Percentiles rank a stretch among this genome's conserved stretches.
Evolutionary conservation across 176 grass and related monocot species (phyloP).

Genomic region (Eragrostis nindensis): DNA sequence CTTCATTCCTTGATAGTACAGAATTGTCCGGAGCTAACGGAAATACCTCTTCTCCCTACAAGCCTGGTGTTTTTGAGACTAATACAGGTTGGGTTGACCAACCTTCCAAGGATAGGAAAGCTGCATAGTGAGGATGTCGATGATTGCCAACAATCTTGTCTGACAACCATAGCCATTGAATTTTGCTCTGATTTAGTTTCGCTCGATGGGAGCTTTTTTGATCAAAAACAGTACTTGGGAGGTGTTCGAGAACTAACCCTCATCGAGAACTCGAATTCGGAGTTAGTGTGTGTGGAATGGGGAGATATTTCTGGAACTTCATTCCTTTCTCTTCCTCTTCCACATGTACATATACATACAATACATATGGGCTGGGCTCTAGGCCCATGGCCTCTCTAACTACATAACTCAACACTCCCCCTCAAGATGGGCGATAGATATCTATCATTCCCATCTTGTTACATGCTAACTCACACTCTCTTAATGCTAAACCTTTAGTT

Average conservation of each 20-base stretch:
- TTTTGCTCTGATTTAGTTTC: not conserved
- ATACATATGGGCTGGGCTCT: too few species aligned
- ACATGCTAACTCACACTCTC: too few species aligned
- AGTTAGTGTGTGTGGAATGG: too few species aligned
- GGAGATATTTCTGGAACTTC: too few species aligned
- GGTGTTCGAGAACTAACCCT: not conserved
- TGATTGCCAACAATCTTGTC: not conserved
- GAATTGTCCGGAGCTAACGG: not conserved
- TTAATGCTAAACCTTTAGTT: too few species aligned
- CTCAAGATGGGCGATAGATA: too few species aligned
- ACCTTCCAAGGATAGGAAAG: constrained; percentile 25
- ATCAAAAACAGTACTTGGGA: constrained; percentile 19
- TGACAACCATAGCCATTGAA: not conserved
- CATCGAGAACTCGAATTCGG: not conserved
- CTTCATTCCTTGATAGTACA: constrained; percentile 18
- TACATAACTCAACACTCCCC: too few species aligned
- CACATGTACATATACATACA: too few species aligned
- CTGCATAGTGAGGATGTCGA: not conserved
- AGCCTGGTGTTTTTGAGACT: constrained; percentile 5
- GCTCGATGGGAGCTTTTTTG: constrained; percentile 10
- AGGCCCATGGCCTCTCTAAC: too few species aligned
- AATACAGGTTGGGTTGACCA: not conserved
- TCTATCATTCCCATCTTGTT: too few species aligned
- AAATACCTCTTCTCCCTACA: constrained; percentile 36
- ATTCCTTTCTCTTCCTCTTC: too few species aligned